phyloP scores from a whole-genome alignment of 2,329 filamentous ascomycete species.

The Aspergillus ibericus region DNA sequence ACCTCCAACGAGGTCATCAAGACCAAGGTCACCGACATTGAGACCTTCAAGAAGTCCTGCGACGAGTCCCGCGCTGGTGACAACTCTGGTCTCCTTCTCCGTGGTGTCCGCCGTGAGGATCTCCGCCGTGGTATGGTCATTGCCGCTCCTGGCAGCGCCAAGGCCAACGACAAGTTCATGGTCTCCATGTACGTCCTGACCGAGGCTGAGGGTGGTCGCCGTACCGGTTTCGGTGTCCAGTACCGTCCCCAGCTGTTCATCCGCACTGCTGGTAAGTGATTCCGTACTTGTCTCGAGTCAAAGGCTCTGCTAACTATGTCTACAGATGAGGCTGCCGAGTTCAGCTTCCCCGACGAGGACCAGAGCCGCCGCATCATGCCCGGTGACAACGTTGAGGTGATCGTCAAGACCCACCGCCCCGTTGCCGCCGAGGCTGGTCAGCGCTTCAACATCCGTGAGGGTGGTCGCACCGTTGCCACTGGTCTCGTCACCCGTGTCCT shows the following conservation, averaged over 20 bases:
- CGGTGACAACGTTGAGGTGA: constrained; percentile 98
- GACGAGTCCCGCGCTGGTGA: constrained; percentile 95
- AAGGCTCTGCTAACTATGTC: neutral
- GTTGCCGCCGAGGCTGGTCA: constrained; percentile 87
- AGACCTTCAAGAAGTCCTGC: constrained; percentile 99
- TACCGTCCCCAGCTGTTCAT: constrained; percentile 97
- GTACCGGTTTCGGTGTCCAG: constrained; percentile 93
- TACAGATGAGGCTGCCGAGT: constrained; percentile 65
- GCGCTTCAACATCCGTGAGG: constrained; percentile 98
- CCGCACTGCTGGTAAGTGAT: constrained; percentile 77
- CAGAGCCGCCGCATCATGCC: constrained; percentile 87
- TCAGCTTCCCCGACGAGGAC: constrained; percentile 85
- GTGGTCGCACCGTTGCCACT: constrained; percentile 84
- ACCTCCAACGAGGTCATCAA: constrained; percentile 81
- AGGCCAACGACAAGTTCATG: constrained; percentile 88
- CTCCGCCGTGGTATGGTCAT: constrained; percentile 93
- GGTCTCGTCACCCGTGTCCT: constrained; percentile 76
- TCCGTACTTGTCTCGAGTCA: constrained; percentile 18
- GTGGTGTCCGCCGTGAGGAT: constrained; percentile 95
- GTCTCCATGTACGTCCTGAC: constrained; percentile 94
- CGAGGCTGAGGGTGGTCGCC: constrained; percentile 97
- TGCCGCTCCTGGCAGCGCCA: constrained; percentile 76
- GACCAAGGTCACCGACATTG: constrained; percentile 99
- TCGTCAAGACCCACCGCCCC: constrained; percentile 79
- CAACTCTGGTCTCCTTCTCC: constrained; percentile 95